These are phyloP conservation scores for Athelia sp. DNA, from an alignment of 1,284 basidiomycete species.

Conservation along the genomic window DNA sequence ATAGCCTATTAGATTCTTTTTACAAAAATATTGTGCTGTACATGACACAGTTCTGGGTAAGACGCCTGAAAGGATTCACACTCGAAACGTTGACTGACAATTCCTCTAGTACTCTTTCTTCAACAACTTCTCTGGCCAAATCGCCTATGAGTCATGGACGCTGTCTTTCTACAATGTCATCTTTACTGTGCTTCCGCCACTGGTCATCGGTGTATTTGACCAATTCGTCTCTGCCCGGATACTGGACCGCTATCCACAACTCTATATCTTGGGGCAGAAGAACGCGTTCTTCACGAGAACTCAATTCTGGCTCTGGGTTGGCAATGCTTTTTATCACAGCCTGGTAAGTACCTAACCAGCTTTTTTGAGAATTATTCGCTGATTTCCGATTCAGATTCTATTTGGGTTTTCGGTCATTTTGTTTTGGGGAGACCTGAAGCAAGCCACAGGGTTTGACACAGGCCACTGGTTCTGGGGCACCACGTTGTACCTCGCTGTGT, in stretches of 20 bases:
- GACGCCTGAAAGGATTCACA: slow-evolving; percentile 13
- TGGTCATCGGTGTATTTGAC: slow-evolving; percentile 97
- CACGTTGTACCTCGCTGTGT: slow-evolving; percentile 86
- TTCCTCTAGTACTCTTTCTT: slow-evolving; percentile 85
- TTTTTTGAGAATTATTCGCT: slow-evolving; percentile 1
- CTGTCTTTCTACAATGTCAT: slow-evolving; percentile 91
- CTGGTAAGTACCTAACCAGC: slow-evolving; percentile 51
- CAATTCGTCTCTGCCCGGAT: slow-evolving; percentile 97
- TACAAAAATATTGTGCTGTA: slow-evolving; percentile 98
- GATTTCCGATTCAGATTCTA: slow-evolving; percentile 49
- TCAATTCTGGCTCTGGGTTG: slow-evolving; percentile 94
- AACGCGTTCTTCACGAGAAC: slow-evolving; percentile 91
- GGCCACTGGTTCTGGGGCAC: slow-evolving; percentile 99
- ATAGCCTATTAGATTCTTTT: slow-evolving; percentile 68
- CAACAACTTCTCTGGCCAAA: slow-evolving; percentile 98
- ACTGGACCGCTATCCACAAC: slow-evolving; percentile 94
- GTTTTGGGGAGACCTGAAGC: slow-evolving; percentile 90
- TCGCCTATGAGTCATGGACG: slow-evolving; percentile 98
- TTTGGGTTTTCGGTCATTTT: slow-evolving; percentile 87
- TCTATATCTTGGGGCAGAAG: slow-evolving; percentile 89
- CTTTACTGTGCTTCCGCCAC: slow-evolving; percentile 92
- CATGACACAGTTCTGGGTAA: slow-evolving; percentile 96
- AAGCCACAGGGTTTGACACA: slow-evolving; percentile 74
- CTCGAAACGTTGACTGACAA: not conserved
- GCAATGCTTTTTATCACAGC: slow-evolving; percentile 92